phyloP scores from a whole-genome alignment of 352 stramenopile genomes.

The Peronospora destructor region DNA sequence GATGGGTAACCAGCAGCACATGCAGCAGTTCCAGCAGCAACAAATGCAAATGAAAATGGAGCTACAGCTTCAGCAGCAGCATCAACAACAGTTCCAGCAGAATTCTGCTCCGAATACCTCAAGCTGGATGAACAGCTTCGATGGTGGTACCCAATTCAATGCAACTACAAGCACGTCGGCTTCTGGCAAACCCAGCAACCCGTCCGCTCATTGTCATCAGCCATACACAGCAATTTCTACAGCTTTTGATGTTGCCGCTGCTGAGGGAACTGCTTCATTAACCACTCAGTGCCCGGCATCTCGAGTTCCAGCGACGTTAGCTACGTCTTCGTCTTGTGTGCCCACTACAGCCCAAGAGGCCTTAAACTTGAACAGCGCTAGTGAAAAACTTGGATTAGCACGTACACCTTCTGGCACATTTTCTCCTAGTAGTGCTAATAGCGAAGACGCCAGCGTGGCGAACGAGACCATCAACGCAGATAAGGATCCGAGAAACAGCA shows the following conservation, averaged over 20 bases:
- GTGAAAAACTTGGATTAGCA: slow-evolving; percentile 8
- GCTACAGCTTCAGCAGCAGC: slow-evolving; percentile 15
- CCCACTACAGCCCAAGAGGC: slow-evolving; percentile 4
- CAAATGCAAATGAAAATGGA: slow-evolving; percentile 27
- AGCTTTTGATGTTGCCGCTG: slow-evolving; percentile 27
- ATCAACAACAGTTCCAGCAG: slow-evolving; percentile 29
- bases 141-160: slow-evolving; percentile 16
- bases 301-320: not conserved
- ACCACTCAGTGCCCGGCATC: slow-evolving; percentile 19
- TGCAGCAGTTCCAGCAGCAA: not conserved
- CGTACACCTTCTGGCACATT: not conserved
- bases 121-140: slow-evolving; percentile 33
- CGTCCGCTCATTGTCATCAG: slow-evolving; percentile 5
- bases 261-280: slow-evolving; percentile 34
- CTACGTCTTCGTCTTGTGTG: slow-evolving; percentile 3
- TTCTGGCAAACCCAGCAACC: slow-evolving; percentile 20
- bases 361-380: slow-evolving; percentile 1
- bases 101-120: slow-evolving; percentile 8
- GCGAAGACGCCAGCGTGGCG: not conserved
- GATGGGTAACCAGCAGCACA: slow-evolving; percentile 13
- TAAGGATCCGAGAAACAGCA: slow-evolving; percentile 5
- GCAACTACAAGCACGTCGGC: slow-evolving; percentile 15
- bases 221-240: slow-evolving; percentile 5
- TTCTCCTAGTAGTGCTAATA: not conserved
- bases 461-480: slow-evolving; percentile 7